Base-by-base conservation (phyloP, 2,329 filamentous ascomycete species). In the Fusarium robinianum region DNA sequence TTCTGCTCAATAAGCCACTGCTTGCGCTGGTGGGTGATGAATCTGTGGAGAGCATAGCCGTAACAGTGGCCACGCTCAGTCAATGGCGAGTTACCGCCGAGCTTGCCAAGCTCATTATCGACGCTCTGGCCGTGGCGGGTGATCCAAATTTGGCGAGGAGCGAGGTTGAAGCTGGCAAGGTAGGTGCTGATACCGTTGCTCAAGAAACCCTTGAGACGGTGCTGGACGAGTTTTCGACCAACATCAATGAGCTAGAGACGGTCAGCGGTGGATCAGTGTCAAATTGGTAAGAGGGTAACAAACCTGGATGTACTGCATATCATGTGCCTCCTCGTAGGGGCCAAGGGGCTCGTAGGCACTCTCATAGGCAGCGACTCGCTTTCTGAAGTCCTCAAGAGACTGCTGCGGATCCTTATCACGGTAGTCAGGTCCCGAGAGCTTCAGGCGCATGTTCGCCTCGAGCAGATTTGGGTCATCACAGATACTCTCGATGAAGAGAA, bases 121-220 rank as follows among this genome's bases (percentile, higher is more conserved):
- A 81, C 66, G 43, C 90, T 96, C 69, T 96, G 88, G 27, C 94
- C 94, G 64, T 97, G 94, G 36, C 94, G 79, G 2, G 94, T 97
- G 64, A 99, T 95, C 94, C 94, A 99, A 49, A 99, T 97, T 68
- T 96, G 92, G 41, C 94, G 81, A 1, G 94, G 91, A 0, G 92
- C 89, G 11, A 99, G 79, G 61, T 99, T 97, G 77, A 99, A 99
- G 59, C 95, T 97, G 31, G 94, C 87, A 8, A 99, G 78, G 62
- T 97, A 99, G 54, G 91, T 95, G 43, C 94, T 90, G 41, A 95
- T 94, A 51, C 94, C 89, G 25, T 88, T 88, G 44, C 90, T 90
- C 34, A 99, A 77, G 68, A 99, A 99, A 5, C 94, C 94, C 56
- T 87, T 87, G 49, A 96, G 84, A 51, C 94, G 88, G 66, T 95